Base-by-base conservation (phyloP, 495 filamentous ascomycete genomes). In the Tuber brumale region DNA sequence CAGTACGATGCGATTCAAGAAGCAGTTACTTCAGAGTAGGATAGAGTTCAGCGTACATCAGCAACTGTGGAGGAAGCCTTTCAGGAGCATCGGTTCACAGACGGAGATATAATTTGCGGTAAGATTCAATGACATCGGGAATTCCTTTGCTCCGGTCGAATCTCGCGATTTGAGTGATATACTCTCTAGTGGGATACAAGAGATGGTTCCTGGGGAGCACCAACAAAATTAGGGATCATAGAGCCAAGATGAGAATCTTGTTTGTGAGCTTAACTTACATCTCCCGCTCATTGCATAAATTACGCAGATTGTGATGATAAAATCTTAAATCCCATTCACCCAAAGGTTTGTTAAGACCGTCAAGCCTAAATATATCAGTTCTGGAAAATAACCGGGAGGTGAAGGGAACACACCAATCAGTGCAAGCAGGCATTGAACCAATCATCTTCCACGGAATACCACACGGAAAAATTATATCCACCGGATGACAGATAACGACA, bases 61-160 rank as follows among this genome's bases (percentile, higher is more conserved):
- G 84, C 8, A 96, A 87, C 82, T 95, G 94, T 0, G 93, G 93
- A 1, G 90, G 87, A 23, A 86, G 84, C 18, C 84, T 83, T 39
- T 86, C 75, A 19, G 86, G 82, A 2, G 80, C 77, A 3, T 85
- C 84, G 66, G 85, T 84, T 41, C 86, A 81, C 69, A 93, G 87
- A 5, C 87, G 87, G 44, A 86, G 86, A 70, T 91, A 87, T 82
- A 95, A 91, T 80, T 92, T 90, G 16, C 89, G 89, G 77, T 94
- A 97, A 14, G 92, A 89, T 71, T 92, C 89, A 72, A 96, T 86
- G 4, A 94, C 92, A 70, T 93, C 92, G 0, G 90, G 89, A 70
- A 95, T 94, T 39, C 93, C 93, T 85, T 96, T 96, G 51, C 92
- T 89, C 0, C 93, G 93, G 77, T 96, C 93, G 81, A 97, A 97